Conservation (phyloP, 257 asterid species). For the Cynanchum wilfordii region DNA sequence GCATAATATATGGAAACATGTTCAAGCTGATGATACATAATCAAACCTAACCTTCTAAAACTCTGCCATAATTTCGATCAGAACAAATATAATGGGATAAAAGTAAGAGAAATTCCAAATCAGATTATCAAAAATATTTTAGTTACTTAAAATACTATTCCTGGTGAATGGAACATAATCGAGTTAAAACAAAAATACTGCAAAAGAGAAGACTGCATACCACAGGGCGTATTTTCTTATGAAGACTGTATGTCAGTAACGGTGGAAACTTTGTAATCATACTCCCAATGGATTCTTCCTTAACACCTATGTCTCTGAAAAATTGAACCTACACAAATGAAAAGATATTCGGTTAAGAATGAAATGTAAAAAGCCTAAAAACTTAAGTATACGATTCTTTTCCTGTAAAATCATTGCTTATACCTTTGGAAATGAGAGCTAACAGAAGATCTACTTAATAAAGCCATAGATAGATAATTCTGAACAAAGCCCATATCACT, state of each 20-base stretch:
- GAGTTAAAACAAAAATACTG: not conserved
- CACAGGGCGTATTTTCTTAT: constrained; percentile 92
- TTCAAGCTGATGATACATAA: not conserved
- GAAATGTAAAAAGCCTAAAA: not conserved
- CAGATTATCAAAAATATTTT: not conserved
- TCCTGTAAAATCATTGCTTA: not conserved
- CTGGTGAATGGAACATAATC: not conserved
- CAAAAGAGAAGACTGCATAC: constrained; percentile 27
- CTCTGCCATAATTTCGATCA: not conserved
- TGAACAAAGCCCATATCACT: not conserved
- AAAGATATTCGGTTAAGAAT: constrained; percentile 9
- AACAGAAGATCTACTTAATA: not conserved
- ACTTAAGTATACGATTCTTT: not conserved
- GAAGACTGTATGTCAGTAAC: constrained; percentile 75
- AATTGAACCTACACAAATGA: constrained; percentile 61
- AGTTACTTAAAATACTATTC: not conserved
- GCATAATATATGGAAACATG: not conserved
- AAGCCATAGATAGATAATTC: not conserved
- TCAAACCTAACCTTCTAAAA: not conserved
- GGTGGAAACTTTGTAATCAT: constrained; percentile 74
- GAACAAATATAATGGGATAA: not conserved
- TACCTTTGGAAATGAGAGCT: not conserved
- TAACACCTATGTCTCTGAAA: constrained; percentile 76
- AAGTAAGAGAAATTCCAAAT: not conserved
- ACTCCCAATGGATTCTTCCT: constrained; percentile 62